Evolutionary conservation across 2,329 filamentous ascomycete species (phyloP), one percentile per base, ranked within the genome.

Genomic region (Diplodia scrobiculata): DNA sequence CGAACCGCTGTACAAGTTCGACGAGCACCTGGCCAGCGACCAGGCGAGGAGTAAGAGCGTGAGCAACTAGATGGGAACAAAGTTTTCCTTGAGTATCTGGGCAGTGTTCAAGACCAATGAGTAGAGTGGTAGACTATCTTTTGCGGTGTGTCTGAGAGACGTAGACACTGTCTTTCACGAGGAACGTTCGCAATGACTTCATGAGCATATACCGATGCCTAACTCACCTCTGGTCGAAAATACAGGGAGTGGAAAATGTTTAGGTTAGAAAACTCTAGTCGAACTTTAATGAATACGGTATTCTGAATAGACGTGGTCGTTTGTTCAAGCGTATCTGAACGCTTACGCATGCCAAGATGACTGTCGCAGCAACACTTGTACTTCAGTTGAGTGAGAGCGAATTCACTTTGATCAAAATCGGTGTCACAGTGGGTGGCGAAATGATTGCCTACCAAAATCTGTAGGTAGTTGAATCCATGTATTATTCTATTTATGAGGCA

Each of bases 1-100:
- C 52, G 75, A 76, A 38, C 72, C 75, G 58, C 69, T 81, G 19
- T 80, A 80, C 72, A 72, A 77, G 41, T 75, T 79, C 63, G 75
- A 74, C 48, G 34, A 17, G 25, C 65, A 66, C 27, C 25, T 63
- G 3, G 65, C 65, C 14, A 54, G 47, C 48, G 65, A 65, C 25
- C 58, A 62, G 45, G 45, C 27, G 10, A 34, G 58, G 58, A 62
- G 58, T 13, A 62, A 62, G 58, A 62, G 45, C 45, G 36, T 62
- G 13, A 62, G 45, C 58, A 62, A 62, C 58, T 62, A 50, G 36
- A 13, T 19, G 7, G 21, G 7, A 52, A 25, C 25, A 25, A 4
- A 25, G 25, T 25, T 25, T 25, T 3, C 25, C 25, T 25, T 25
- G 21, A 25, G 50, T 2, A 32, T 32, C 29, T 7, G 7, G 7